A percentile compares a stretch with the other conserved stretches of the same genome.
Evolutionary conservation across 148 eudicot species (phyloP).

Genomic region (Chenopodium quinoa): DNA sequence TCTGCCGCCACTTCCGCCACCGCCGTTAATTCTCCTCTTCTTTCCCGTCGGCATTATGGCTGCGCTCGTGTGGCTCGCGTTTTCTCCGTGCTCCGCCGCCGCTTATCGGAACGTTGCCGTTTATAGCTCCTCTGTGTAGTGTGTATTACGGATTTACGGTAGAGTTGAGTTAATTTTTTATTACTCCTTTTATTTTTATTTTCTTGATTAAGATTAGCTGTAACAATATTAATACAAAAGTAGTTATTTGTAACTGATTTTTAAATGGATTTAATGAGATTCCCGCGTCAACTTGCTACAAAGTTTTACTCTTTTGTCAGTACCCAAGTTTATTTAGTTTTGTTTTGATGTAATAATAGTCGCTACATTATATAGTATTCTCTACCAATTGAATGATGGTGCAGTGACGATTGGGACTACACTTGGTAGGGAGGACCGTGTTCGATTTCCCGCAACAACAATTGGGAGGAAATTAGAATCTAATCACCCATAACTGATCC

Average conservation of each 20-base stretch:
- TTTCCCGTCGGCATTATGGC: constrained; percentile 53
- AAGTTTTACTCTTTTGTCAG: too few species aligned
- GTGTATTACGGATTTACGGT: background rate
- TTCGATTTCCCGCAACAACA: too few species aligned
- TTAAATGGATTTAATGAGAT: background rate
- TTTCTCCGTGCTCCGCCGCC: constrained; percentile 27
- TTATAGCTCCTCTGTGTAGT: constrained; percentile 19
- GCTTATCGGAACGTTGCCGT: constrained; percentile 30
- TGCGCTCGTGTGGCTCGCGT: constrained; percentile 39
- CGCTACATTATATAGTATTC: too few species aligned
- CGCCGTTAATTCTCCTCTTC: constrained; percentile 43
- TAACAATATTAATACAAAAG: background rate
- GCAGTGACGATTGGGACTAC: too few species aligned
- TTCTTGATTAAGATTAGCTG: background rate
- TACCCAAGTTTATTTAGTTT: too few species aligned
- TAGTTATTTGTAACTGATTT: too few species aligned
- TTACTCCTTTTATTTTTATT: background rate
- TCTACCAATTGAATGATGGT: too few species aligned
- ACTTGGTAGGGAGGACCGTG: too few species aligned
- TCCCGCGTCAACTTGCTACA: background rate
- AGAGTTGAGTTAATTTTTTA: background rate
- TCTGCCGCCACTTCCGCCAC: constrained; percentile 54
- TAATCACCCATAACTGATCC: too few species aligned
- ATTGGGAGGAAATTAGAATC: too few species aligned
- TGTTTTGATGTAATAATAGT: too few species aligned